Evolutionary conservation across 2,329 filamentous ascomycete species (phyloP), one percentile per base, ranked within the genome.

Genomic region (Penicillium hordei): DNA sequence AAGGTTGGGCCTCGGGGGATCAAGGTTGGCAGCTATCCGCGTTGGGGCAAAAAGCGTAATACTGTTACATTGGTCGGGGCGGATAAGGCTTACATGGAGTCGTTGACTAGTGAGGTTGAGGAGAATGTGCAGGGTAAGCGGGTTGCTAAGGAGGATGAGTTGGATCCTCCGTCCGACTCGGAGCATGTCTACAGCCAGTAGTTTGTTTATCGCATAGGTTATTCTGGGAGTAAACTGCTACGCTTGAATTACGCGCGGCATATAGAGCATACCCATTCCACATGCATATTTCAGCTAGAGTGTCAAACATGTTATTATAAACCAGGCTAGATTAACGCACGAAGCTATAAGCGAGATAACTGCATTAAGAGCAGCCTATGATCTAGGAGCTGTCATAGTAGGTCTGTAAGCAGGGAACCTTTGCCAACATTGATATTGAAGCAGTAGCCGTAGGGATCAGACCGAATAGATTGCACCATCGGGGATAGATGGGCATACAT

Each of bases 21-120:
- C 68, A 97, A 97, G 78, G 91, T 97, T 17, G 94, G 94, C 46
- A 96, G 91, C 75, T 97, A 99, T 76, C 94, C 94, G 36, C 82
- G 91, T 55, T 97, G 93, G 92, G 91, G 89, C 5, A 93, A 91
- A 81, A 86, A 86, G 68, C 82, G 82, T 62, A 97, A 97, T 75
- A 94, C 92, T 0, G 91, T 97, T 48, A 97, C 93, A 12, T 79
- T 99, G 52, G 93, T 97, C 17, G 86, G 82, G 17, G 86, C 86
- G 64, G 89, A 97, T 70, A 80, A 83, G 64, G 87, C 84, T 25
- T 93, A 85, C 66, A 83, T 97, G 71, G 91, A 96, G 72, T 87
- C 86, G 50, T 75, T 97, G 60, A 84, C 95, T 15, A 77, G 82
- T 0, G 91, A 96, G 72, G 90, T 96, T 3, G 85, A 90, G 70